Base-by-base conservation (phyloP, 805 yeast species). In the Starmerella floris region DNA sequence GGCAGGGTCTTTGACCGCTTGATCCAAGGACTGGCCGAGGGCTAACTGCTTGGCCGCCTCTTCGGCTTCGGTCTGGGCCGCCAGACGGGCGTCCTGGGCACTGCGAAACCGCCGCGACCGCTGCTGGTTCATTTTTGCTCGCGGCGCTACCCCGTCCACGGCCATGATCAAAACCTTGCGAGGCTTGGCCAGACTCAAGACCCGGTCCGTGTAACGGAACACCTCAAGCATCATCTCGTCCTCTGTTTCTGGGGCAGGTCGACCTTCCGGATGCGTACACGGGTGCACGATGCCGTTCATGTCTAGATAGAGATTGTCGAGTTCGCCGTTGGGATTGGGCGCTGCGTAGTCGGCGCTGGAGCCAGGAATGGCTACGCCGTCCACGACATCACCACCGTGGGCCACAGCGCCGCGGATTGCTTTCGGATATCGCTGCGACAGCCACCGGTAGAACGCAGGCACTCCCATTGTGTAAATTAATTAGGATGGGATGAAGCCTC, bases 281-380 rank as follows among this genome's bases (percentile, higher is more conserved):
- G 98, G 98, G 66, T 91, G 99, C 4, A 91, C 98, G 57, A 91
- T 91, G 67, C 97, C 98, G 59, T 91, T 91, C 98, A 91, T 91
- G 64, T 91, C 99, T 49, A 91, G 67, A 58, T 91, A 91, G 39
- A 91, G 62, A 58, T 91, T 91, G 59, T 91, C 97, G 37, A 85
- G 65, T 63, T 91, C 99, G 23, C 97, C 98, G 62, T 91, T 91
- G 3, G 94, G 94, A 59, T 91, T 91, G 11, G 91, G 79, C 40
- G 75, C 73, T 19, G 74, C 57, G 59, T 82, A 85, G 34, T 45
- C 50, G 50, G 70, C 72, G 4, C 41, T 28, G 21, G 48, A 23
- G 3, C 80, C 69, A 0, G 85, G 93, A 38, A 73, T 70, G 23
- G 64, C 67, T 8, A 72, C 68, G 17, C 80, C 88, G 48, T 76